Conservation (phyloP, 2,329 filamentous ascomycete species). For the Grosmannia clavigera region DNA sequence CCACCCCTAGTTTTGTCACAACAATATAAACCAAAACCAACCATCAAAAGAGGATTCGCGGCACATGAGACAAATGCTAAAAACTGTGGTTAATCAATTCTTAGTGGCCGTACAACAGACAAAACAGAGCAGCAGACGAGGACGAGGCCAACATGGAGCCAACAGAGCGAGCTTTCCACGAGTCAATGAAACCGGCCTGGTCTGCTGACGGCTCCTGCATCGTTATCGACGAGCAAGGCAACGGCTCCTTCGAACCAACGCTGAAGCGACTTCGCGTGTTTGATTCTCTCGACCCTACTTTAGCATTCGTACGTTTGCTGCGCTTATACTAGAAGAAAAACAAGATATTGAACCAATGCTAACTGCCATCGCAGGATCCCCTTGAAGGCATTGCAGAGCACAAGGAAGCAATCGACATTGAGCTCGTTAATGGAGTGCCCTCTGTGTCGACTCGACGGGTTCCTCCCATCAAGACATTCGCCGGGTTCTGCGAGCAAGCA, state of each 20-base stretch:
- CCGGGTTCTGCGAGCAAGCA: slow-evolving; percentile 31
- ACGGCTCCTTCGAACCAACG: slow-evolving; percentile 9
- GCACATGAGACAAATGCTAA: slow-evolving; percentile 12
- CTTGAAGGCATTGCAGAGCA: slow-evolving; percentile 26
- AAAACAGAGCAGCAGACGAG: slow-evolving; percentile 53
- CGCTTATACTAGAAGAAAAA: background rate
- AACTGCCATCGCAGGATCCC: slow-evolving; percentile 23
- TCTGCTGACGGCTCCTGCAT: slow-evolving; percentile 56
- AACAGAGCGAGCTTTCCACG: slow-evolving; percentile 55
- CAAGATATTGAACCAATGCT: background rate
- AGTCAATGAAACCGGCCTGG: slow-evolving; percentile 69
- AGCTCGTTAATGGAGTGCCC: slow-evolving; percentile 45
- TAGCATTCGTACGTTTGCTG: slow-evolving; percentile 3
- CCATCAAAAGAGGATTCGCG: background rate
- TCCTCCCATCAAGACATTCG: slow-evolving; percentile 29
- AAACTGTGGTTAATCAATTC: slow-evolving; percentile 33
- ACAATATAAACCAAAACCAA: slow-evolving; percentile 13
- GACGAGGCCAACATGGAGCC: slow-evolving; percentile 49
- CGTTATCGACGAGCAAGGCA: slow-evolving; percentile 3
- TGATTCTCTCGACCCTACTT: background rate
- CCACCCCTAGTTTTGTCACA: slow-evolving; percentile 17
- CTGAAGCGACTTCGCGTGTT: slow-evolving; percentile 11
- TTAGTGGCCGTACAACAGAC: slow-evolving; percentile 81
- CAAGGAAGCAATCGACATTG: slow-evolving; percentile 41
- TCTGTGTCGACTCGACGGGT: slow-evolving; percentile 35